phyloP scores from a whole-genome alignment of 768 basidiomycete species.

The Mycena leptocephala region DNA sequence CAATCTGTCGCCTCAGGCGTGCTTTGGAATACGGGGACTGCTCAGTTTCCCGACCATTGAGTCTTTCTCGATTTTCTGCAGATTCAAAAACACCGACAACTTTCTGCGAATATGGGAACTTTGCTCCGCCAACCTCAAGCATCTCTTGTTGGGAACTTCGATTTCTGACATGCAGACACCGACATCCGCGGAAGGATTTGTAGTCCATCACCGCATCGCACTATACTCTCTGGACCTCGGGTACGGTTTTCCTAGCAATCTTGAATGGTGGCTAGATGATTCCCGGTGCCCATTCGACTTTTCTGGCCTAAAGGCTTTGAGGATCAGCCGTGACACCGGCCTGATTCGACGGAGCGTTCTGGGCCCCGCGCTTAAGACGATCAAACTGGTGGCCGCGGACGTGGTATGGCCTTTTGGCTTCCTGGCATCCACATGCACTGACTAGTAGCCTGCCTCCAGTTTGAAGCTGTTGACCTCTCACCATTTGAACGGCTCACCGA shows the following conservation, averaged over 20 bases:
- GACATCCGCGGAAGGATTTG: neutral
- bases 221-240: neutral
- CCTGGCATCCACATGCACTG: neutral
- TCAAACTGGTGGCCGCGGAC: neutral
- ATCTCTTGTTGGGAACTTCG: neutral
- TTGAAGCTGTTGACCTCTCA: neutral
- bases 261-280: neutral
- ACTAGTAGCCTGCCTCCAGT: neutral
- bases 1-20: neutral
- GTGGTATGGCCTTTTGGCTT: neutral
- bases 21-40: neutral
- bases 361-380: neutral
- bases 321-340: neutral
- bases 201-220: neutral
- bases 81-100: neutral
- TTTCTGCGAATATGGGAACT: neutral
- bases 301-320: neutral
- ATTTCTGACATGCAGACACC: neutral
- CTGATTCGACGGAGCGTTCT: neutral
- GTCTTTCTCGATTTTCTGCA: constrained; percentile 3
- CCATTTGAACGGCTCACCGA: neutral
- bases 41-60: neutral
- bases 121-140: neutral
- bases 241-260: neutral
- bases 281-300: neutral